Conservation (phyloP, 148 eudicot genomes). For the Limonium bicolor region DNA sequence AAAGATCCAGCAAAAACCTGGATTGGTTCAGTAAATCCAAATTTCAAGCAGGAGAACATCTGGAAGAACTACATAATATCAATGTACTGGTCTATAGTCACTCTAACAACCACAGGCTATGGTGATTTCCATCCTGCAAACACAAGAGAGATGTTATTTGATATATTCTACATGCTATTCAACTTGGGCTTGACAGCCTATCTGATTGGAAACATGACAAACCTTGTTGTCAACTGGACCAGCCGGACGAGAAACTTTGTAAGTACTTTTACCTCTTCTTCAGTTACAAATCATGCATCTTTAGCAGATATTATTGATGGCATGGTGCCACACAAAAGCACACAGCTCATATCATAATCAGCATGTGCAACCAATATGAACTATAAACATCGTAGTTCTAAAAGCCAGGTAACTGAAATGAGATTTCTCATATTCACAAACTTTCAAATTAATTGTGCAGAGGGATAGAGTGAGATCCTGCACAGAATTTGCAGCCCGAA, state of each 20-base stretch:
- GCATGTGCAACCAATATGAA: too few species aligned
- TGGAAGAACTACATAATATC: conserved; percentile 62
- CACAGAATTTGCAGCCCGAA: conserved; percentile 17
- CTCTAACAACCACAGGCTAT: conserved; percentile 83
- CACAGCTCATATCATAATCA: too few species aligned
- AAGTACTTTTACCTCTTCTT: conserved; percentile 12
- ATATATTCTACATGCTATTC: conserved; percentile 68
- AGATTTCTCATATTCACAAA: too few species aligned
- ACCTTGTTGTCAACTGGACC: conserved; percentile 83
- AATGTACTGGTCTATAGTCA: conserved; percentile 81
- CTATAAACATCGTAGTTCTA: too few species aligned
- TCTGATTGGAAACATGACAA: conserved; percentile 94
- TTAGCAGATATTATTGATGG: too few species aligned
- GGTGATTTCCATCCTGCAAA: conserved; percentile 87
- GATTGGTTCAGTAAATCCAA: conserved; percentile 61
- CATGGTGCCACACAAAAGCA: too few species aligned
- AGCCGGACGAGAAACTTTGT: conserved; percentile 73
- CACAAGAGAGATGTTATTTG: conserved; percentile 70
- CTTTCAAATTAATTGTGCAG: conserved; percentile 1
- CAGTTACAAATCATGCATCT: too few species aligned
- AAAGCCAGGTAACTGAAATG: too few species aligned
- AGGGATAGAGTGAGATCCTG: conserved; percentile 4
- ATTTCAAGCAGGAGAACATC: conserved; percentile 45
- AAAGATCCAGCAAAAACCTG: conserved; percentile 55
- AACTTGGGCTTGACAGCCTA: conserved; percentile 85